Conservation (phyloP, 495 filamentous ascomycete species). For the Penicillium egyptiacum region DNA sequence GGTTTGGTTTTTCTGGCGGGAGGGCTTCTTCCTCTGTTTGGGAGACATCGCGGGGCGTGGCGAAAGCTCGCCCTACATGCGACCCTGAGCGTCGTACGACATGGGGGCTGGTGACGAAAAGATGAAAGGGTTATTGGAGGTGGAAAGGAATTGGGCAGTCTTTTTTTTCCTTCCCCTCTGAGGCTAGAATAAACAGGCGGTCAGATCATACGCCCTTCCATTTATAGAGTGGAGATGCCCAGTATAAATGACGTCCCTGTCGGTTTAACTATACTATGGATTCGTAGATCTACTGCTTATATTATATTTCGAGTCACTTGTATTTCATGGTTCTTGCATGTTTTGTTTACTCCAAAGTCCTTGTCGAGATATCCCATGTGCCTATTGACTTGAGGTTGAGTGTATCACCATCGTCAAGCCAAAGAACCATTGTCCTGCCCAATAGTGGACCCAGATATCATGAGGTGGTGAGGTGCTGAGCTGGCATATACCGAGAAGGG, state of each 20-base stretch:
- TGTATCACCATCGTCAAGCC: neutral
- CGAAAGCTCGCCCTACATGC: slow-evolving; percentile 37
- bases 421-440: slow-evolving; percentile 9
- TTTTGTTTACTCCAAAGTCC: neutral
- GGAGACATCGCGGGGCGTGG: slow-evolving; percentile 52
- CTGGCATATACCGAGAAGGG: slow-evolving; percentile 1
- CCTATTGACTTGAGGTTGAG: neutral
- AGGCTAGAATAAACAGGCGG: slow-evolving; percentile 26
- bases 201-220: slow-evolving; percentile 21
- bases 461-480: slow-evolving; percentile 2
- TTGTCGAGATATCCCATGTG: neutral
- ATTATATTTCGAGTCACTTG: neutral
- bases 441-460: slow-evolving; percentile 8
- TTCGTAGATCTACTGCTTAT: neutral
- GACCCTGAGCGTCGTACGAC: slow-evolving; percentile 19
- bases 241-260: slow-evolving; percentile 15
- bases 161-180: slow-evolving; percentile 13
- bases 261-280: neutral
- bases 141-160: slow-evolving; percentile 12
- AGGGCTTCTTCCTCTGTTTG: slow-evolving; percentile 47
- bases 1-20: slow-evolving; percentile 36
- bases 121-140: slow-evolving; percentile 3
- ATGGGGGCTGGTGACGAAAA: slow-evolving; percentile 14
- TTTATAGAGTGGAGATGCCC: slow-evolving; percentile 18
- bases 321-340: neutral